phyloP scores from a whole-genome alignment of 2,329 filamentous ascomycete genomes.

The Volutella citrinella region DNA sequence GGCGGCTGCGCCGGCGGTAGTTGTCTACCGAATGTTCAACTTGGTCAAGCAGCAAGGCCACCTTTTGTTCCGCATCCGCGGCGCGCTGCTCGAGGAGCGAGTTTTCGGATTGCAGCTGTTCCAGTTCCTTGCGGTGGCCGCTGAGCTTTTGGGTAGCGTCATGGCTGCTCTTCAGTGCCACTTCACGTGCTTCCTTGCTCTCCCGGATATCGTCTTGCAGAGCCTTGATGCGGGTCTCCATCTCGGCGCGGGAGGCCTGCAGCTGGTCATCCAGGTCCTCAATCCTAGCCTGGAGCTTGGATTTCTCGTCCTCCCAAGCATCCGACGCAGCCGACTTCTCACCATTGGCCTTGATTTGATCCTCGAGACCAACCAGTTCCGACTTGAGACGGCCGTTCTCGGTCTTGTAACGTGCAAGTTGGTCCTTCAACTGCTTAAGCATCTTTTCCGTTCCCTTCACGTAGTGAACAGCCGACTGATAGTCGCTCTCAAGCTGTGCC shows the following conservation, averaged over 20 bases:
- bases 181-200: slow-evolving; percentile 66
- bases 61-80: slow-evolving; percentile 86
- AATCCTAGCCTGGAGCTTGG: slow-evolving; percentile 65
- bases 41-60: slow-evolving; percentile 88
- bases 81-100: slow-evolving; percentile 76
- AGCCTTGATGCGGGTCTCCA: slow-evolving; percentile 68
- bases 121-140: slow-evolving; percentile 64
- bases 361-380: slow-evolving; percentile 70
- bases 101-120: slow-evolving; percentile 82
- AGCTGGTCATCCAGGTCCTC: slow-evolving; percentile 67
- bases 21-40: slow-evolving; percentile 92
- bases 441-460: slow-evolving; percentile 99
- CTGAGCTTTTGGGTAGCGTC: slow-evolving; percentile 56
- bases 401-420: slow-evolving; percentile 86
- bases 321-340: slow-evolving; percentile 41
- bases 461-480: slow-evolving; percentile 96
- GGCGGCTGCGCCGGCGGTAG: slow-evolving; percentile 76
- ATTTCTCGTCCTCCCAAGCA: slow-evolving; percentile 75
- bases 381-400: slow-evolving; percentile 80
- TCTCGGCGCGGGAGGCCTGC: slow-evolving; percentile 57
- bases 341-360: slow-evolving; percentile 40
- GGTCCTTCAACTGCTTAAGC: slow-evolving; percentile 97
- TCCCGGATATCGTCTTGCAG: slow-evolving; percentile 68
- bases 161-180: slow-evolving; percentile 55
- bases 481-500: slow-evolving; percentile 91